phyloP scores from a whole-genome alignment of 2,329 filamentous ascomycete genomes.

The Hirsutella rhossiliensis region DNA sequence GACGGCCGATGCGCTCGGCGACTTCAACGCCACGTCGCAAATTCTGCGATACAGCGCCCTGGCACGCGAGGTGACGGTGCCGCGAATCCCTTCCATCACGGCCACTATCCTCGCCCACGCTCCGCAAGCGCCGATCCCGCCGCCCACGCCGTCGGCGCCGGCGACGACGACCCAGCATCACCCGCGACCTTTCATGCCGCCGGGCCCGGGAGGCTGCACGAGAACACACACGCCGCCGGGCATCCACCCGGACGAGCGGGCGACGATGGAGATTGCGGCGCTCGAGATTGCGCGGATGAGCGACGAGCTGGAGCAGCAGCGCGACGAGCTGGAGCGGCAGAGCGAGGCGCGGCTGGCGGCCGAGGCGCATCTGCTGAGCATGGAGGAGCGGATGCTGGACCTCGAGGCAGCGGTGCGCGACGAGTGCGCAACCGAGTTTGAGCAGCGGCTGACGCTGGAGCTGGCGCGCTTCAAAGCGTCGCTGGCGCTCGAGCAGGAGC shows the following conservation, averaged over 20 bases:
- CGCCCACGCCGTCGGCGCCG: slow-evolving; percentile 16
- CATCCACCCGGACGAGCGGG: slow-evolving; percentile 35
- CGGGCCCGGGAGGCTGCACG: slow-evolving; percentile 17
- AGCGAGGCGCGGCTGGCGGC: slow-evolving; percentile 56
- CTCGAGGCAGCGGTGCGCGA: slow-evolving; percentile 79
- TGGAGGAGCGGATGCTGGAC: slow-evolving; percentile 52
- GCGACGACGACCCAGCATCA: slow-evolving; percentile 15
- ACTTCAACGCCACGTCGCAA: slow-evolving; percentile 94
- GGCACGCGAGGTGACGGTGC: slow-evolving; percentile 84
- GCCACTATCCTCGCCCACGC: slow-evolving; percentile 47
- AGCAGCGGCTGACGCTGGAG: slow-evolving; percentile 62
- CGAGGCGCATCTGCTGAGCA: slow-evolving; percentile 60
- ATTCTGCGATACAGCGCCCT: slow-evolving; percentile 91
- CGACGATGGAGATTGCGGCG: slow-evolving; percentile 73
- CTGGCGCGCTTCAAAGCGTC: slow-evolving; percentile 70
- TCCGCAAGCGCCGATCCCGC: slow-evolving; percentile 11
- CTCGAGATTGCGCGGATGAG: slow-evolving; percentile 68
- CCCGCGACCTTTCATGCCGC: slow-evolving; percentile 27
- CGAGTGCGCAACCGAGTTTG: slow-evolving; percentile 81
- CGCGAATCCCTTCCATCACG: slow-evolving; percentile 73
- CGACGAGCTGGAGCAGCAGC: slow-evolving; percentile 61
- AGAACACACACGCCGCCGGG: slow-evolving; percentile 27
- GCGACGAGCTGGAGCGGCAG: slow-evolving; percentile 58
- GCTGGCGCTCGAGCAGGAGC: slow-evolving; percentile 67
- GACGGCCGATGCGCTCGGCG: slow-evolving; percentile 81